phyloP scores from a whole-genome alignment of 352 stramenopile genomes.

The Globisporangium emineosum region DNA sequence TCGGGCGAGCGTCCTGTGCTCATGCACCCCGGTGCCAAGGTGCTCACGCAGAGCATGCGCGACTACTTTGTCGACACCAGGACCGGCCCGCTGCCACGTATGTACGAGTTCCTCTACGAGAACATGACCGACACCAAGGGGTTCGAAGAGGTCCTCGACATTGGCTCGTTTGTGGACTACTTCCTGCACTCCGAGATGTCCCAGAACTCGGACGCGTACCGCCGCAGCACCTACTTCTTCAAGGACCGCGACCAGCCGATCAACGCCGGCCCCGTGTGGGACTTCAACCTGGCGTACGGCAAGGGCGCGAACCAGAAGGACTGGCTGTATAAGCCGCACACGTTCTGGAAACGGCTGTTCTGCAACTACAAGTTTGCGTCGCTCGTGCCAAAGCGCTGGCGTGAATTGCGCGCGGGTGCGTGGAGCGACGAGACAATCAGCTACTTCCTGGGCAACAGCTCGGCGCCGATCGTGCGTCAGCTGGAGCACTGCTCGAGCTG shows the following conservation, averaged over 20 bases:
- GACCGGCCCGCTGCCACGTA: constrained; percentile 46
- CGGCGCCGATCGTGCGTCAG: constrained; percentile 42
- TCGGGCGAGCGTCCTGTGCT: constrained; percentile 47
- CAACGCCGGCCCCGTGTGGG: constrained; percentile 66
- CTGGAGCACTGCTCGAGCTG: constrained; percentile 41
- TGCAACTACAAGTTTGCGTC: constrained; percentile 75
- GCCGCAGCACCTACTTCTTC: constrained; percentile 66
- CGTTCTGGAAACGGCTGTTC: constrained; percentile 58
- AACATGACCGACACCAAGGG: constrained; percentile 56
- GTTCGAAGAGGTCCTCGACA: constrained; percentile 50
- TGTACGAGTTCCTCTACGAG: constrained; percentile 59
- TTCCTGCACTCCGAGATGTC: constrained; percentile 68
- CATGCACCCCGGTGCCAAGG: constrained; percentile 33
- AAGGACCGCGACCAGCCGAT: constrained; percentile 63
- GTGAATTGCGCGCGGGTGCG: constrained; percentile 29
- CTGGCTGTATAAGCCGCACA: constrained; percentile 54
- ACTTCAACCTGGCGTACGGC: constrained; percentile 70
- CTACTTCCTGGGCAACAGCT: constrained; percentile 36
- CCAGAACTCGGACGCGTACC: constrained; percentile 58
- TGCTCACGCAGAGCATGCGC: constrained; percentile 57
- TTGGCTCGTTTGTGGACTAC: constrained; percentile 72
- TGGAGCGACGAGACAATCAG: constrained; percentile 58
- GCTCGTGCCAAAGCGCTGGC: constrained; percentile 55
- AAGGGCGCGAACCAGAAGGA: constrained; percentile 29
- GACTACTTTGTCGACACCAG: constrained; percentile 52